These are phyloP conservation scores for Cytospora piceicola DNA, from an alignment of 2,329 filamentous ascomycete genomes.

Conservation along the genomic window DNA sequence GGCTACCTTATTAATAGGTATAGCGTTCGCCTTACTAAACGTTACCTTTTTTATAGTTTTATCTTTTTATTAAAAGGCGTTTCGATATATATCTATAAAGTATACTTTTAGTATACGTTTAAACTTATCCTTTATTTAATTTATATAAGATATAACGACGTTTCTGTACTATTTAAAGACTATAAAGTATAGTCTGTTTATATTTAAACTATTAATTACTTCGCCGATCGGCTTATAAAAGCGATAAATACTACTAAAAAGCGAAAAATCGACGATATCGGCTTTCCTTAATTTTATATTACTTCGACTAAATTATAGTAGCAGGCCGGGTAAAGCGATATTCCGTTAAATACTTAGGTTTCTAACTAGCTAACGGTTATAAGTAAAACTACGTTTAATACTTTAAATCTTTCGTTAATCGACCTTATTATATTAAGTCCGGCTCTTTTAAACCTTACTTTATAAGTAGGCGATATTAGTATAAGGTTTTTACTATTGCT, in stretches of 20 bases:
- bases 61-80: neutral
- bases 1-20: neutral
- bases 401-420: conserved; percentile 1
- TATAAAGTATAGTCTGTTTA: neutral
- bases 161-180: neutral
- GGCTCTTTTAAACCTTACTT: neutral
- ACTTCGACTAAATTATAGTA: neutral
- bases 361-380: neutral
- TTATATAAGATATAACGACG: neutral
- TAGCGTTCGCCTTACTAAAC: neutral
- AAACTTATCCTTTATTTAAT: neutral
- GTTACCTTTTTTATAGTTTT: neutral
- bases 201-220: neutral
- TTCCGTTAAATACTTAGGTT: neutral
- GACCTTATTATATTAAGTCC: neutral
- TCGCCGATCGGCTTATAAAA: neutral
- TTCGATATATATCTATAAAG: neutral
- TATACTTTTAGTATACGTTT: neutral
- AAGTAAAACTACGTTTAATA: neutral
- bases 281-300: neutral
- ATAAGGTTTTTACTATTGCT: neutral
- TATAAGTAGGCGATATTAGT: neutral
- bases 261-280: neutral
- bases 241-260: neutral
- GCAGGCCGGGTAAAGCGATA: neutral